A percentile compares a stretch with the other conserved stretches of the same genome.
These are phyloP conservation scores for Pseudoperonospora humuli DNA, from an alignment of 352 stramenopile species.

Conservation along the genomic window DNA sequence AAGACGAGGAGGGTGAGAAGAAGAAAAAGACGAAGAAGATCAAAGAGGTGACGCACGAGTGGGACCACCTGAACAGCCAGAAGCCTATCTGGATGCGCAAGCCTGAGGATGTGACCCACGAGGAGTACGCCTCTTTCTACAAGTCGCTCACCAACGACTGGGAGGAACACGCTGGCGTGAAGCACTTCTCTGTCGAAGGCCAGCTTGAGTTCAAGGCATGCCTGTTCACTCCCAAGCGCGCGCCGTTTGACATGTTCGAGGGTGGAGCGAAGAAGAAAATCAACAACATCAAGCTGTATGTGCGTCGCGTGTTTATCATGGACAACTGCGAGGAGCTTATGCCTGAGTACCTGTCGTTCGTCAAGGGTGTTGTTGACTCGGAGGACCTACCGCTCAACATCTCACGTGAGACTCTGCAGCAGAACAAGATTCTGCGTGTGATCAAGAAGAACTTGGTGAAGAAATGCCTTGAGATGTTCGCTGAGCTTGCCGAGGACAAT, in stretches of 20 bases:
- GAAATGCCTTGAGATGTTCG: slow-evolving; percentile 99
- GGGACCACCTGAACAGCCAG: slow-evolving; percentile 98
- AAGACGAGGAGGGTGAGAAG: slow-evolving; percentile 94
- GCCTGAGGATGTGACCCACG: slow-evolving; percentile 97
- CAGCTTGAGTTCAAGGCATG: slow-evolving; percentile 99
- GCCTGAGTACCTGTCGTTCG: slow-evolving; percentile 98
- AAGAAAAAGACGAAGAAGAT: slow-evolving; percentile 98
- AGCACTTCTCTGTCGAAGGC: slow-evolving; percentile 99
- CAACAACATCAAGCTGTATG: slow-evolving; percentile 99
- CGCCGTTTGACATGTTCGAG: slow-evolving; percentile 99
- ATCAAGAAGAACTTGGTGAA: slow-evolving; percentile 99
- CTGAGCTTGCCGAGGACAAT: slow-evolving; percentile 95
- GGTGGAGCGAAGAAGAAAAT: slow-evolving; percentile 98
- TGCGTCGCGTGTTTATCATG: slow-evolving; percentile 99
- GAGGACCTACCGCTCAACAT: slow-evolving; percentile 99
- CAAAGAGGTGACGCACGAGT: slow-evolving; percentile 98
- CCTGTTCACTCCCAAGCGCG: slow-evolving; percentile 97
- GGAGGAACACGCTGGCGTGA: slow-evolving; percentile 96
- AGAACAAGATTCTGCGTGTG: slow-evolving; percentile 99
- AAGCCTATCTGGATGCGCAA: slow-evolving; percentile 99
- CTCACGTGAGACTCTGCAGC: slow-evolving; percentile 99
- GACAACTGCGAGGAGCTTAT: slow-evolving; percentile 99
- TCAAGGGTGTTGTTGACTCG: slow-evolving; percentile 99
- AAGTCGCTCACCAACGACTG: slow-evolving; percentile 99
- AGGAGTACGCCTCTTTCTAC: slow-evolving; percentile 99